Evolutionary conservation across 495 filamentous ascomycete genomes (phyloP).

Genomic region (Trichoderma gamsii): DNA sequence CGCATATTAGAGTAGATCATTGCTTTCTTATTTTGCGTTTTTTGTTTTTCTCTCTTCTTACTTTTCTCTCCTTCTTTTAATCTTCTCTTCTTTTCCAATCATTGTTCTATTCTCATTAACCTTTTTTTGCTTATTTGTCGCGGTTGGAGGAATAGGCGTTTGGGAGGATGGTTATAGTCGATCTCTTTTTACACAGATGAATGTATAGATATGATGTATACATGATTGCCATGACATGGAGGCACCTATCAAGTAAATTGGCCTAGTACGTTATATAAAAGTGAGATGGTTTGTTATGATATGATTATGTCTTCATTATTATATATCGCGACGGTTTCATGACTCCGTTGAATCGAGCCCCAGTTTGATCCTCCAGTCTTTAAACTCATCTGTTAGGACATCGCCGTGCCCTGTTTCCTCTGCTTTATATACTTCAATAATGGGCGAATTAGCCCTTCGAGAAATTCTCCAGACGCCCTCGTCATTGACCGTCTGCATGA

Average conservation of each 20-base stretch:
- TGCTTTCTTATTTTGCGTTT: not conserved
- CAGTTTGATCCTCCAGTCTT: conserved; percentile 61
- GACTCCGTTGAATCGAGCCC: conserved; percentile 18
- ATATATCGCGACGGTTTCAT: not conserved
- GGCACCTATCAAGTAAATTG: too few relatives aligned
- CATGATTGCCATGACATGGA: too few relatives aligned
- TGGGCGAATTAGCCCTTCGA: conserved; percentile 46
- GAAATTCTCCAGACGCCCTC: conserved; percentile 80
- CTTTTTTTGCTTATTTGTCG: not conserved
- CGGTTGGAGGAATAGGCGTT: not conserved
- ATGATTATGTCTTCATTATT: not conserved
- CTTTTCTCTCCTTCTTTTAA: not conserved
- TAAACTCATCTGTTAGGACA: conserved; percentile 72
- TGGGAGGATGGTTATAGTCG: not conserved
- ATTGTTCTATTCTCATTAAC: not conserved
- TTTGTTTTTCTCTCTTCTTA: not conserved
- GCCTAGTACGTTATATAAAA: too few relatives aligned
- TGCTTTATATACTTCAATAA: conserved; percentile 65
- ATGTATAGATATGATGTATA: not conserved
- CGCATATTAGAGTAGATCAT: not conserved
- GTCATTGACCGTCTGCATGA: conserved; percentile 58
- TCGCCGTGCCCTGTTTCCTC: conserved; percentile 68
- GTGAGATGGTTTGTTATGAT: too few relatives aligned
- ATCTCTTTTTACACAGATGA: not conserved
- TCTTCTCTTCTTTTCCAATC: not conserved